Evolutionary conservation across 495 filamentous ascomycete genomes (phyloP).

Genomic region (Neurospora sp.): DNA sequence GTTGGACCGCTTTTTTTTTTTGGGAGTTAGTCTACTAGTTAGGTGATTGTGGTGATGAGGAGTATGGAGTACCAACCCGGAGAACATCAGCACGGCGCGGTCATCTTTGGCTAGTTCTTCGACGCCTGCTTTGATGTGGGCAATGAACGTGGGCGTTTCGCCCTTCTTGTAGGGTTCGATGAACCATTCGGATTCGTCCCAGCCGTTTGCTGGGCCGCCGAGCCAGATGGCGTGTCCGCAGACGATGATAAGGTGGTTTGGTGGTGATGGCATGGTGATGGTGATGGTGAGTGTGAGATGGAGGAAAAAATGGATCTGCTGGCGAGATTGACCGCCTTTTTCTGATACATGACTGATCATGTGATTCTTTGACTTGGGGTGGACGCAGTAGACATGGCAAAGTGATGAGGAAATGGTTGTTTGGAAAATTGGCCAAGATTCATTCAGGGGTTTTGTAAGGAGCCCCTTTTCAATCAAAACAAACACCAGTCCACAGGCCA

Average conservation of each 20-base stretch:
- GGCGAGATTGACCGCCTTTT: conserved; percentile 7
- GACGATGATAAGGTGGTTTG: conserved; percentile 55
- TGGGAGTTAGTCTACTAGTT: neutral
- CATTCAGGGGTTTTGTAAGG: neutral
- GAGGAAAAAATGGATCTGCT: neutral
- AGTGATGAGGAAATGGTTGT: neutral
- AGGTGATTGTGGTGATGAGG: too few species aligned
- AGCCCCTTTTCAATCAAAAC: neutral
- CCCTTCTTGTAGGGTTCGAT: conserved; percentile 62
- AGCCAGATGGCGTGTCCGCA: conserved; percentile 77
- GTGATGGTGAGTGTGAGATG: neutral
- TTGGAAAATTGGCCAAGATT: neutral
- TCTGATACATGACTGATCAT: conserved; percentile 13
- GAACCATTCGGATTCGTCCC: conserved; percentile 58
- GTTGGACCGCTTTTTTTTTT: conserved; percentile 45
- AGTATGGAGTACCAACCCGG: conserved; percentile 34
- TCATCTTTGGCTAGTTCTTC: conserved; percentile 29
- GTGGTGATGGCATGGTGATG: neutral
- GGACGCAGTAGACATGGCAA: neutral
- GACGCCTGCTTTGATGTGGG: conserved; percentile 60
- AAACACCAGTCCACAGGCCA: neutral
- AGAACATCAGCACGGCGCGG: conserved; percentile 50
- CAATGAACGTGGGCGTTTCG: conserved; percentile 62
- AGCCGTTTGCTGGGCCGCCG: conserved; percentile 49
- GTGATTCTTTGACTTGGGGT: conserved; percentile 11